Evolutionary conservation across 2,329 filamentous ascomycete species (phyloP).

Genomic region (Colletotrichum spinosum): DNA sequence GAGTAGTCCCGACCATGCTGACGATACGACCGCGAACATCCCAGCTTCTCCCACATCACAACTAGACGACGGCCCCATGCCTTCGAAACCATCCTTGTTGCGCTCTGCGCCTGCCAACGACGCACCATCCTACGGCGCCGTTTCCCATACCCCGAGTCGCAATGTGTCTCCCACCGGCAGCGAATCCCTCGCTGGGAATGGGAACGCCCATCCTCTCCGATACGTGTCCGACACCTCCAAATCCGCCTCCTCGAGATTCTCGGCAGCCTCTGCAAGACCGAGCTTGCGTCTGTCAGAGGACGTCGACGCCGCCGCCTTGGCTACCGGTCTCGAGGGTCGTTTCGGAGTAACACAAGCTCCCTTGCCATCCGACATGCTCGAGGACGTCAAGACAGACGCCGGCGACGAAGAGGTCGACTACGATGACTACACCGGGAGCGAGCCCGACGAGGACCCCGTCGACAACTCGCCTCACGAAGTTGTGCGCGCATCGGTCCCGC

Average conservation of each 20-base stretch:
- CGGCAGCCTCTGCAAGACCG: constrained; percentile 46
- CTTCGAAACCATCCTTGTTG: constrained; percentile 48
- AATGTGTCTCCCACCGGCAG: constrained; percentile 50
- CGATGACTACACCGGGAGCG: constrained; percentile 48
- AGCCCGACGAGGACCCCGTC: constrained; percentile 61
- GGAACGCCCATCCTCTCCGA: constrained; percentile 47
- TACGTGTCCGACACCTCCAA: constrained; percentile 48
- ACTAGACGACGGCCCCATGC: constrained; percentile 37
- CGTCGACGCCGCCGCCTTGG: constrained; percentile 62
- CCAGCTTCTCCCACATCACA: constrained; percentile 21
- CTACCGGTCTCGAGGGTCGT: constrained; percentile 65
- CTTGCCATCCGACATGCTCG: constrained; percentile 57
- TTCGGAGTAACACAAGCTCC: constrained; percentile 63
- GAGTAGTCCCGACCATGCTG: constrained; percentile 36
- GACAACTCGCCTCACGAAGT: constrained; percentile 83
- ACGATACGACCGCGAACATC: constrained; percentile 24
- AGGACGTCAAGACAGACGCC: constrained; percentile 46
- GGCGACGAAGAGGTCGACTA: constrained; percentile 40
- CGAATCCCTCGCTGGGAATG: constrained; percentile 43
- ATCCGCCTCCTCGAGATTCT: constrained; percentile 45
- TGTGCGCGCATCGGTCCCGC: constrained; percentile 82
- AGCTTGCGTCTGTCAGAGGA: constrained; percentile 59
- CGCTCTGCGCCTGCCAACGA: constrained; percentile 41
- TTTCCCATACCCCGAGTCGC: constrained; percentile 49
- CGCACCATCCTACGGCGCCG: constrained; percentile 52